Evolutionary conservation across 2,329 filamentous ascomycete species (phyloP), one percentile per base, ranked within the genome.

Genomic region (Cercospora sp.): DNA sequence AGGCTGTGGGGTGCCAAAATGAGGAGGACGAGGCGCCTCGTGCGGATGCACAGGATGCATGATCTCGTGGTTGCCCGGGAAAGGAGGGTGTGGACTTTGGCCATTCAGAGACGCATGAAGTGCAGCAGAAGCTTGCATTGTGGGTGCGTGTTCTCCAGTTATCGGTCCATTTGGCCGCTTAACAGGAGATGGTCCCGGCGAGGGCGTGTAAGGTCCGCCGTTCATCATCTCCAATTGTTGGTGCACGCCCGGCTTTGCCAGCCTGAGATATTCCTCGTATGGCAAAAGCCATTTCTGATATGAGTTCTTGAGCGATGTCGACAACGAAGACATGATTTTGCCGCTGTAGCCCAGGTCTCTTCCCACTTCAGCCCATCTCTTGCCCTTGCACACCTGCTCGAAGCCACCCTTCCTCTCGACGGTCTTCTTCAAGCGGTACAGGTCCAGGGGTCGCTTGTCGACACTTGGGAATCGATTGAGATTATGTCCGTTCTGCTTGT

Each of bases 351-450:
- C 95, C 59, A 99, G 83, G 78, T 98, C 95, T 76, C 95, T 89
- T 37, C 95, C 95, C 74, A 99, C 98, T 80, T 99, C 95, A 16
- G 95, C 95, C 95, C 95, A 99, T 82, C 98, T 98, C 82, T 99
- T 99, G 66, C 90, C 86, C 81, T 97, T 97, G 85, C 95, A 99
- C 55, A 99, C 95, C 77, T 92, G 92, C 65, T 97, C 94, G 75
- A 99, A 99, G 3, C 95, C 95, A 58, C 95, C 95, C 70, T 95
- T 89, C 32, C 92, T 90, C 78, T 98, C 95, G 40, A 99, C 95
- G 0, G 94, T 94, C 78, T 98, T 98, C 80, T 98, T 98, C 68
- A 99, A 84, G 75, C 94, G 93, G 82, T 97, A 99, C 16, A 99
- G 85, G 77, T 99, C 95, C 61, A 99, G 86, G 0, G 95, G 95